These are phyloP conservation scores for Cardiospermum halicacabum DNA, from an alignment of 345 rosid species.

Conservation along the genomic window DNA sequence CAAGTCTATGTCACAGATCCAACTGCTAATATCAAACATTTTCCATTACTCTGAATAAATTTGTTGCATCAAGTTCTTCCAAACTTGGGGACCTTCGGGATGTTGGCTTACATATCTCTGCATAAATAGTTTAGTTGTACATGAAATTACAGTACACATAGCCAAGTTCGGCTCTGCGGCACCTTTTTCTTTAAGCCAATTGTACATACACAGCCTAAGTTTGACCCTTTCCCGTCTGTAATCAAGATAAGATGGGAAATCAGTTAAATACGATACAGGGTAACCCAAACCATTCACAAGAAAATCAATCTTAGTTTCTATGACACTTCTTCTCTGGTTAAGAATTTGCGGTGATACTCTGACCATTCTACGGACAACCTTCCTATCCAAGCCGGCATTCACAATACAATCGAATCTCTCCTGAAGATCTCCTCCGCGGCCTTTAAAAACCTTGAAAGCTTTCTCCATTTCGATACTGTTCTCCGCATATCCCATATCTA, in stretches of 20 bases:
- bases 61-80: slow-evolving; percentile 51
- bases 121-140: slow-evolving; percentile 35
- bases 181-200: slow-evolving; percentile 59
- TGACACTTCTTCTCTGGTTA: slow-evolving; percentile 40
- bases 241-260: slow-evolving; percentile 51
- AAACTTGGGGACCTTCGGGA: slow-evolving; percentile 56
- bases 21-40: background rate
- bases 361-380: slow-evolving; percentile 50
- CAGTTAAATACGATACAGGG: slow-evolving; percentile 38
- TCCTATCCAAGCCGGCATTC: slow-evolving; percentile 54
- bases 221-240: slow-evolving; percentile 44
- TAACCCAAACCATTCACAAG: slow-evolving; percentile 50
- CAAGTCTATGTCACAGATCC: slow-evolving; percentile 18
- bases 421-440: slow-evolving; percentile 53
- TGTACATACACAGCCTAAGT: slow-evolving; percentile 55
- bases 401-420: slow-evolving; percentile 71
- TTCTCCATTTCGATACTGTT: slow-evolving; percentile 31
- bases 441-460: slow-evolving; percentile 50
- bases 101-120: slow-evolving; percentile 40
- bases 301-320: slow-evolving; percentile 49
- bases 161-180: slow-evolving; percentile 26
- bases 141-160: slow-evolving; percentile 47
- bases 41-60: slow-evolving; percentile 14
- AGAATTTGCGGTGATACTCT: slow-evolving; percentile 59
- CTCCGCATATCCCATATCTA: slow-evolving; percentile 50